Percentiles rank a stretch among this genome's conserved stretches.
phyloP scores from a whole-genome alignment of 768 basidiomycete genomes.

The Russula sp. region DNA sequence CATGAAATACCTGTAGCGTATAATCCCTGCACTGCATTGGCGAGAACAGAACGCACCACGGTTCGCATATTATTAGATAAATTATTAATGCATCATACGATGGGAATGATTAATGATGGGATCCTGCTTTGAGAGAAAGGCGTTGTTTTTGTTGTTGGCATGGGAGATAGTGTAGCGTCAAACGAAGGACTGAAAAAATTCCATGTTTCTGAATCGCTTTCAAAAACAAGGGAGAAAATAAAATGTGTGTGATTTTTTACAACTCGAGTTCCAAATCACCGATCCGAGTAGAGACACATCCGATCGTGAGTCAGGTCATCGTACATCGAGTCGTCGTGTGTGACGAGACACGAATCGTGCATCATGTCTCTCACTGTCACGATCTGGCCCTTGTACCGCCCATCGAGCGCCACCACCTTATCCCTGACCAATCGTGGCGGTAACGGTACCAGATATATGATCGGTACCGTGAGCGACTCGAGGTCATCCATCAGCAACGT shows the following conservation, averaged over 20 bases:
- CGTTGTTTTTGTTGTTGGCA: too few species aligned
- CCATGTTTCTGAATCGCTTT: too few species aligned
- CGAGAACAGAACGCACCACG: slow-evolving; percentile 5
- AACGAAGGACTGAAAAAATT: too few species aligned
- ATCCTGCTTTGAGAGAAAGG: background rate
- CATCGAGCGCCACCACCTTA: slow-evolving; percentile 50
- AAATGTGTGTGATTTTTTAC: background rate
- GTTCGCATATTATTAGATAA: slow-evolving; percentile 18
- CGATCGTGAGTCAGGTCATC: slow-evolving; percentile 29
- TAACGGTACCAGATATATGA: slow-evolving; percentile 44
- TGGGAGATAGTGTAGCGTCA: too few species aligned
- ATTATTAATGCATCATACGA: slow-evolving; percentile 1
- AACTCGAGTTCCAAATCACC: background rate
- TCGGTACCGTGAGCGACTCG: slow-evolving; percentile 41
- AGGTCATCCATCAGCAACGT: slow-evolving; percentile 38
- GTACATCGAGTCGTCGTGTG: slow-evolving; percentile 27
- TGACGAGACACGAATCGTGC: slow-evolving; percentile 25
- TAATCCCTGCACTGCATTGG: background rate
- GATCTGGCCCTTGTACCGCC: slow-evolving; percentile 40
- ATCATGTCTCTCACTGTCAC: slow-evolving; percentile 28
- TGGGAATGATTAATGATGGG: background rate
- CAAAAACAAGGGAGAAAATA: too few species aligned
- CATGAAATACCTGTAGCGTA: slow-evolving; percentile 9
- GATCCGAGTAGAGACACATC: slow-evolving; percentile 24
- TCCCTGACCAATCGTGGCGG: slow-evolving; percentile 43